A percentile compares a stretch with the other conserved stretches of the same genome.
Evolutionary conservation across 176 grass and related monocot species (phyloP).

Genomic region (Oryza glaberrima): DNA sequence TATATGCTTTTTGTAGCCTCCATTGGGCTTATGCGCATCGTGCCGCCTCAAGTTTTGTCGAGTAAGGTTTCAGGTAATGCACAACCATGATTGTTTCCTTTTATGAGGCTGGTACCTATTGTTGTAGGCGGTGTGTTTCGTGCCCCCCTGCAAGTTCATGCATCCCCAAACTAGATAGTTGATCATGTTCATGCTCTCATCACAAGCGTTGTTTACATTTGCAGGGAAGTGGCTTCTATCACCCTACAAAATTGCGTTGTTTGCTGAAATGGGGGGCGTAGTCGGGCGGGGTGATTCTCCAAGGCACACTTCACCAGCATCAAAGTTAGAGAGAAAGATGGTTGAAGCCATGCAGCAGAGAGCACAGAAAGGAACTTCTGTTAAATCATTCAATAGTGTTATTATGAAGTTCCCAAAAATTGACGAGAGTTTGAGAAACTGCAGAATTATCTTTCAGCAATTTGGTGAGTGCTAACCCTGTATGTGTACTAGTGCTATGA

Average conservation of each 20-base stretch:
- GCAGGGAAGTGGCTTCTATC: conserved; percentile 26
- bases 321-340: conserved; percentile 94
- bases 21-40: not conserved
- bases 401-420: conserved; percentile 99
- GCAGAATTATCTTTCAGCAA: conserved; percentile 91
- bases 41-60: not conserved
- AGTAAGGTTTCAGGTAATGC: not conserved
- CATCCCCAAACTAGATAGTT: conserved; percentile 10
- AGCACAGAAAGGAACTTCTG: conserved; percentile 74
- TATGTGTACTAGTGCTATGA: not conserved
- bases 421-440: conserved; percentile 85
- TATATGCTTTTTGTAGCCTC: not conserved
- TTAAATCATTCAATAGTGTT: conserved; percentile 91
- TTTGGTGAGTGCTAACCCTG: conserved; percentile 69
- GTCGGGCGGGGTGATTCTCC: conserved; percentile 61
- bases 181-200: not conserved
- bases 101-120: not conserved
- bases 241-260: not conserved
- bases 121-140: not conserved
- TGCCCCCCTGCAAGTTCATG: not conserved
- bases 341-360: conserved; percentile 94
- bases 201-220: not conserved
- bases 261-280: conserved; percentile 69
- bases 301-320: conserved; percentile 54
- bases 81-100: not conserved